Evolutionary conservation across 495 filamentous ascomycete species (phyloP).

Genomic region (Aspergillus indologenus): DNA sequence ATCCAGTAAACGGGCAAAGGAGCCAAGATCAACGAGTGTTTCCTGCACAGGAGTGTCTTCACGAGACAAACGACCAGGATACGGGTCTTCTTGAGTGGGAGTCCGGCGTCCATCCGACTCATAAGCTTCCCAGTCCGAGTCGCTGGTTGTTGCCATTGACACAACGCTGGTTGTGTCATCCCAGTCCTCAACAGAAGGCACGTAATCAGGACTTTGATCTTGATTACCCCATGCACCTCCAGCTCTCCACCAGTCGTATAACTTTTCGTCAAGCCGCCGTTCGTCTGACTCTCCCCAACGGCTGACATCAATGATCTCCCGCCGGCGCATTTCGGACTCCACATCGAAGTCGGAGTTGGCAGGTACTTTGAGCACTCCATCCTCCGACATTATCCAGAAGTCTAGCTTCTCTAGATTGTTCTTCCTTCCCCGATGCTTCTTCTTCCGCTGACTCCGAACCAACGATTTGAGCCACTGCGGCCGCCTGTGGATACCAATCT

Average conservation of each 20-base stretch:
- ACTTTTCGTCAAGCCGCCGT: conserved; percentile 61
- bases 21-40: conserved; percentile 58
- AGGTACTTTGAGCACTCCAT: conserved; percentile 56
- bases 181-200: conserved; percentile 49
- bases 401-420: conserved; percentile 39
- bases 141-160: conserved; percentile 54
- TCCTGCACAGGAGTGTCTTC: conserved; percentile 61
- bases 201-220: conserved; percentile 73
- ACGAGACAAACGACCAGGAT: conserved; percentile 41
- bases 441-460: conserved; percentile 23
- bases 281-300: conserved; percentile 49
- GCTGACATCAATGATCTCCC: conserved; percentile 37
- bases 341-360: conserved; percentile 67
- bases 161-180: conserved; percentile 79
- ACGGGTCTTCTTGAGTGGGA: conserved; percentile 61
- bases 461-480: conserved; percentile 59
- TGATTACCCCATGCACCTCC: conserved; percentile 80
- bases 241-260: conserved; percentile 77
- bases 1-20: conserved; percentile 78
- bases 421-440: conserved; percentile 10
- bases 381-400: conserved; percentile 59
- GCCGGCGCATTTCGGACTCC: conserved; percentile 66
- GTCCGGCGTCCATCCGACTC: conserved; percentile 65
- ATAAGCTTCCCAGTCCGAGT: conserved; percentile 55
- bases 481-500: conserved; percentile 58